Evolutionary conservation across 2,329 filamentous ascomycete genomes (phyloP).

Genomic region (Talaromyces piceae): DNA sequence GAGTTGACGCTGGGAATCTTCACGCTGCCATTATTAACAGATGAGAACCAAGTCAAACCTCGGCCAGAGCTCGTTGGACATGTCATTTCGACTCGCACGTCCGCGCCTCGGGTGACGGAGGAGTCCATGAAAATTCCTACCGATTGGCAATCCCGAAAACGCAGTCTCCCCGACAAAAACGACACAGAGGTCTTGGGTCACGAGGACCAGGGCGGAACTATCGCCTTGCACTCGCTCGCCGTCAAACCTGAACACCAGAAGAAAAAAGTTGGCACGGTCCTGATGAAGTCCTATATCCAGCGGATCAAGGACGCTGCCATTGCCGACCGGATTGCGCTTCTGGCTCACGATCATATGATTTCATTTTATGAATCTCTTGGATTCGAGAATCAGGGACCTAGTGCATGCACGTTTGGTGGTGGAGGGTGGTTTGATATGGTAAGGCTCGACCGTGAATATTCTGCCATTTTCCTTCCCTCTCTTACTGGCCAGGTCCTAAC

Average conservation of each 20-base stretch:
- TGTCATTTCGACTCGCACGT: slow-evolving; percentile 66
- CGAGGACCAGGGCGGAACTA: slow-evolving; percentile 62
- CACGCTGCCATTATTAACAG: slow-evolving; percentile 47
- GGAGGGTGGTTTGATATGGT: slow-evolving; percentile 82
- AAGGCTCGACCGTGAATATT: slow-evolving; percentile 17
- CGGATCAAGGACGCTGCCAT: slow-evolving; percentile 63
- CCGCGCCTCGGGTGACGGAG: slow-evolving; percentile 59
- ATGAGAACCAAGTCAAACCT: slow-evolving; percentile 51
- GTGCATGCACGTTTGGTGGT: slow-evolving; percentile 64
- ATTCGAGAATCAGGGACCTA: slow-evolving; percentile 62
- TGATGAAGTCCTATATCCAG: slow-evolving; percentile 71
- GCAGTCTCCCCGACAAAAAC: slow-evolving; percentile 22
- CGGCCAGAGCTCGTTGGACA: slow-evolving; percentile 64
- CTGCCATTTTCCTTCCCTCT: too few relatives aligned
- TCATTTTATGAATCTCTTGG: slow-evolving; percentile 70
- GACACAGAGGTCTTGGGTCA: slow-evolving; percentile 54
- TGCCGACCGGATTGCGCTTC: slow-evolving; percentile 65
- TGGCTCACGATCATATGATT: slow-evolving; percentile 67
- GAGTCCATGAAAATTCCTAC: slow-evolving; percentile 66
- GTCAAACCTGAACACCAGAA: slow-evolving; percentile 69
- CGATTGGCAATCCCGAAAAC: slow-evolving; percentile 52
- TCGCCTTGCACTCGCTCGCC: slow-evolving; percentile 76
- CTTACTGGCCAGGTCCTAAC: too few relatives aligned
- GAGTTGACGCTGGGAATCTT: slow-evolving; percentile 76
- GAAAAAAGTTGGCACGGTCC: slow-evolving; percentile 63